Evolutionary conservation across 768 basidiomycete species (phyloP).

Genomic region (Lentinula aciculospora): DNA sequence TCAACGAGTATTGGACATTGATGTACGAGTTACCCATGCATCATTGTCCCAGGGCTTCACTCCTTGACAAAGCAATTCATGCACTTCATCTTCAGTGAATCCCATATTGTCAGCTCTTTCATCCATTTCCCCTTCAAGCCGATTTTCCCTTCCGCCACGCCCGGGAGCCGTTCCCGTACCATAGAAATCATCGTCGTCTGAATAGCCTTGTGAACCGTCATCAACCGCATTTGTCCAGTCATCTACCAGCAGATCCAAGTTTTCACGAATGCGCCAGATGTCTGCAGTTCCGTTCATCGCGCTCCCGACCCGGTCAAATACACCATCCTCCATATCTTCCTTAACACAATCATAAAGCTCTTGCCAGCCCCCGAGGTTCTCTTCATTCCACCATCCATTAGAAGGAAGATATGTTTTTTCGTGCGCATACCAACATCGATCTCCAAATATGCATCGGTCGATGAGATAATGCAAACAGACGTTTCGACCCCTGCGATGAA

Average conservation of each 20-base stretch:
- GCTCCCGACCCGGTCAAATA: neutral
- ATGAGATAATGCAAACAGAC: slow-evolving; percentile 30
- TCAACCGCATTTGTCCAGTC: neutral
- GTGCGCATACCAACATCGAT: slow-evolving; percentile 27
- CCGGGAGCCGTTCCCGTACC: neutral
- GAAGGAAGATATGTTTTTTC: slow-evolving; percentile 23
- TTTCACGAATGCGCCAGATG: neutral
- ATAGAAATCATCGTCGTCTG: neutral
- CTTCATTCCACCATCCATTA: slow-evolving; percentile 25
- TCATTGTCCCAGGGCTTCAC: slow-evolving; percentile 43
- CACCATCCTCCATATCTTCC: neutral
- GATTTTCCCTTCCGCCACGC: neutral
- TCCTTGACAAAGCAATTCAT: slow-evolving; percentile 30
- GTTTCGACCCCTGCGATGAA: slow-evolving; percentile 26
- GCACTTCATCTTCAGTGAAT: slow-evolving; percentile 26
- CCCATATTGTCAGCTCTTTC: slow-evolving; percentile 21
- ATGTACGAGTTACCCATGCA: slow-evolving; percentile 25
- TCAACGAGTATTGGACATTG: neutral
- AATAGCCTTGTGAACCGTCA: neutral
- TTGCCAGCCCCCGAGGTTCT: neutral
- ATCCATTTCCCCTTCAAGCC: slow-evolving; percentile 8
- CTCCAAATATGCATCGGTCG: slow-evolving; percentile 24
- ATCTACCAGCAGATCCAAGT: neutral
- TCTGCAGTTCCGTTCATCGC: neutral
- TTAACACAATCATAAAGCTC: neutral